Conservation (phyloP, 495 filamentous ascomycete genomes). For the Staphylotrichum longicolle region DNA sequence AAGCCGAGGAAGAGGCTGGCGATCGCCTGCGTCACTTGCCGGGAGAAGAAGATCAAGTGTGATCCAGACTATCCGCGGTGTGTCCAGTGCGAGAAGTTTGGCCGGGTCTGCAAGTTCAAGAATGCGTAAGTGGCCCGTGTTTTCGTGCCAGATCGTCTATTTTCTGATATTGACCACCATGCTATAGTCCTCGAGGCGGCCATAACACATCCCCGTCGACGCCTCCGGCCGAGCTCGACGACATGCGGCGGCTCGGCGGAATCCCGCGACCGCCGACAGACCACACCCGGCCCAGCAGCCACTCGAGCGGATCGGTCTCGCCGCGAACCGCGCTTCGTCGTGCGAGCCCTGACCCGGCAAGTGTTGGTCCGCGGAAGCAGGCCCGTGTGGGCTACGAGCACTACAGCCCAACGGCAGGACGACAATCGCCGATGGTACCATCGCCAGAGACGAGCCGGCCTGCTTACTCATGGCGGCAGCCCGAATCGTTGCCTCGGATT, state of each 20-base stretch:
- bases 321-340: conserved; percentile 38
- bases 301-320: conserved; percentile 45
- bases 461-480: conserved; percentile 40
- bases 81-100: conserved; percentile 86
- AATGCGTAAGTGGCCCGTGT: conserved; percentile 66
- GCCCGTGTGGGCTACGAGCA: conserved; percentile 43
- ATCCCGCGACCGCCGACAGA: conserved; percentile 29
- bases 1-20: conserved; percentile 87
- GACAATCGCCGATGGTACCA: conserved; percentile 36
- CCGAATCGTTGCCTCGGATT: conserved; percentile 42
- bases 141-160: neutral
- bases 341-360: conserved; percentile 31
- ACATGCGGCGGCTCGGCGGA: conserved; percentile 37
- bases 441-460: conserved; percentile 36
- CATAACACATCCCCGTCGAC: conserved; percentile 41
- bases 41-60: conserved; percentile 97
- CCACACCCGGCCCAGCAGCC: conserved; percentile 38
- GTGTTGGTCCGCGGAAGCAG: conserved; percentile 40
- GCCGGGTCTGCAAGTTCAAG: conserved; percentile 78
- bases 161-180: neutral
- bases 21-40: conserved; percentile 84
- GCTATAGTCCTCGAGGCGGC: conserved; percentile 49
- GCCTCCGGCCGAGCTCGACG: conserved; percentile 48
- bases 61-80: conserved; percentile 83
- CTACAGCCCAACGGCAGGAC: conserved; percentile 34